These are phyloP conservation scores for Psophocarpus tetragonolobus DNA, from an alignment of 306 rosid species.

Conservation along the genomic window DNA sequence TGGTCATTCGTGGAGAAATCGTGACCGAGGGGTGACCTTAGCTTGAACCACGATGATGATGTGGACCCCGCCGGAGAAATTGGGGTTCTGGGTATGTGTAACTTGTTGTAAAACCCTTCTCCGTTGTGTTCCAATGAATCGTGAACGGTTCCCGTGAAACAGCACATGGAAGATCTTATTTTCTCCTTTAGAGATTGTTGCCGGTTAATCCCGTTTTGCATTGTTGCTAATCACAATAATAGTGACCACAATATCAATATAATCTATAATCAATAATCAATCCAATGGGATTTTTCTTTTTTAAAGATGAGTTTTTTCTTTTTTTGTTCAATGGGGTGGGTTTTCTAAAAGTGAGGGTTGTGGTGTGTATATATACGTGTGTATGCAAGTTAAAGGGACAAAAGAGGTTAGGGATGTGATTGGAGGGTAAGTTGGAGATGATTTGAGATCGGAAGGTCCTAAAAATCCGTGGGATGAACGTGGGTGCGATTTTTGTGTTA, in stretches of 20 bases:
- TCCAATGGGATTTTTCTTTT: neutral
- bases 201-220: constrained; percentile 8
- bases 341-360: neutral
- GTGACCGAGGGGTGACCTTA: constrained; percentile 30
- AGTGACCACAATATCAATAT: neutral
- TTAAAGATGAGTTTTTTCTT: no score
- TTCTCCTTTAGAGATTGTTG: constrained; percentile 32
- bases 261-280: neutral
- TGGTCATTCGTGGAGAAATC: no score
- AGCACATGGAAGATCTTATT: constrained; percentile 39
- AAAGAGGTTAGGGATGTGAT: neutral
- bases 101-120: neutral
- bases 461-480: constrained; percentile 45
- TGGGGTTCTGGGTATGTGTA: constrained; percentile 28
- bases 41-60: neutral
- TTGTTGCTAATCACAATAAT: neutral
- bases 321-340: no score
- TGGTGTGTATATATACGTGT: neutral
- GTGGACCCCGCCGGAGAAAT: neutral
- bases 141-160: constrained; percentile 20
- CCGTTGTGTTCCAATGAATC: neutral
- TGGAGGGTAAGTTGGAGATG: neutral
- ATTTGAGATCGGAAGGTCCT: constrained; percentile 29
- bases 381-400: neutral
- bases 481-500: constrained; percentile 34